Evolutionary conservation across 2,329 filamentous ascomycete species (phyloP), one percentile per base, ranked within the genome.

Genomic region (Triangularia verruculosa): DNA sequence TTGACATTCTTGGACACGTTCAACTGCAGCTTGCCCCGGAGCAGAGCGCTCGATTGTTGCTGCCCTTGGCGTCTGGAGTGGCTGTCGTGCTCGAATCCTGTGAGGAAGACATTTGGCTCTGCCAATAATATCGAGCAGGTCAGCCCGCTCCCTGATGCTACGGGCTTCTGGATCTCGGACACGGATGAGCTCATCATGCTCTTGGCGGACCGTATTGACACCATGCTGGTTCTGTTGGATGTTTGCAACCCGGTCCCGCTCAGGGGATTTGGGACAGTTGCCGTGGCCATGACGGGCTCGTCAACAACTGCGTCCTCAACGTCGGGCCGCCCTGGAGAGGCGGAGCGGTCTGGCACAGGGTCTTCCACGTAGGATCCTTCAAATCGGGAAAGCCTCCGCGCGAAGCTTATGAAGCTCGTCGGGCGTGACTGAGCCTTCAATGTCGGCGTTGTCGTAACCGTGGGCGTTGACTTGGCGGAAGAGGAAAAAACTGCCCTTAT

Each of bases 1-100:
- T 99, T 99, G 55, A 93, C 87, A 68, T 91, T 90, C 74, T 98
- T 98, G 54, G 90, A 89, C 12, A 98, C 85, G 64, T 89, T 89
- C 43, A 99, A 75, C 71, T 91, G 89, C 62, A 99, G 77, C 68
- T 88, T 93, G 17, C 95, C 95, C 62, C 95, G 86, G 13, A 99
- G 82, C 73, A 99, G 89, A 1, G 93, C 91, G 6, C 92, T 94
- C 61, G 74, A 79, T 69, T 84, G 89, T 58, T 86, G 56, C 5
- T 15, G 83, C 2, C 84, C 82, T 11, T 86, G 83, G 54, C 78
- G 78, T 6, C 77, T 75, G 7, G 77, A 74, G 69, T 84, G 82
- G 56, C 89, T 86, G 63, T 88, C 83, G 69, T 91, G 89, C 63
- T 93, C 89, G 71, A 94, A 93, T 0, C 91, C 91, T 27, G 89